phyloP scores from a whole-genome alignment of 2,329 filamentous ascomycete genomes.

The Colletotrichum sp. region DNA sequence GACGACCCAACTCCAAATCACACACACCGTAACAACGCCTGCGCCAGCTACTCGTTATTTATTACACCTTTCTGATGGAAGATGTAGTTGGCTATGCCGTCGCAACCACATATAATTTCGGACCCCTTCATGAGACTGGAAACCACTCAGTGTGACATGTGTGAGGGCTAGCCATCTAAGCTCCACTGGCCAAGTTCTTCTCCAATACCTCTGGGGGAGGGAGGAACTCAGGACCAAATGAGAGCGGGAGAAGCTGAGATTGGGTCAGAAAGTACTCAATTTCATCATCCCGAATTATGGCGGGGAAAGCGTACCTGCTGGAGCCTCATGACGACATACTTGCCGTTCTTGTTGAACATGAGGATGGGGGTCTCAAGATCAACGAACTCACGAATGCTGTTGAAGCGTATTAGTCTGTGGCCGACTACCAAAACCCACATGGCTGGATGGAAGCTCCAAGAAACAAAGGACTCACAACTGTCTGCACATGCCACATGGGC shows the following conservation, averaged over 20 bases:
- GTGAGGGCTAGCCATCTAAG: background rate
- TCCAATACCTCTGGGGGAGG: conserved; percentile 38
- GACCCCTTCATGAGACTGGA: background rate
- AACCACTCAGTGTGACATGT: background rate
- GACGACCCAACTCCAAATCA: background rate
- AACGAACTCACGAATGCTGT: conserved; percentile 79
- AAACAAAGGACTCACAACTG: conserved; percentile 71
- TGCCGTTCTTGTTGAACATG: conserved; percentile 88
- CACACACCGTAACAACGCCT: background rate
- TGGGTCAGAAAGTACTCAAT: background rate
- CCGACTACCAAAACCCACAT: background rate
- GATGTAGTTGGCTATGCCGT: background rate
- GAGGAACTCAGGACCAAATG: conserved; percentile 69
- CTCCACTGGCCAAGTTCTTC: background rate
- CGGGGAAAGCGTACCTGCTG: conserved; percentile 58
- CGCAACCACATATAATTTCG: background rate
- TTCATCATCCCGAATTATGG: background rate
- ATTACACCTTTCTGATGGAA: background rate
- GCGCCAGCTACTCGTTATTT: background rate
- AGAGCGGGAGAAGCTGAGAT: conserved; percentile 67
- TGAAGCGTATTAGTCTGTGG: background rate
- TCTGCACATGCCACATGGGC: conserved; percentile 94
- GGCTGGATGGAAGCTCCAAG: background rate
- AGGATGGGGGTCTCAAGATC: conserved; percentile 75
- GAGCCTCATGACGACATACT: conserved; percentile 73